Evolutionary conservation across 2,329 filamentous ascomycete genomes (phyloP).

Genomic region (Westerdykella sp.): DNA sequence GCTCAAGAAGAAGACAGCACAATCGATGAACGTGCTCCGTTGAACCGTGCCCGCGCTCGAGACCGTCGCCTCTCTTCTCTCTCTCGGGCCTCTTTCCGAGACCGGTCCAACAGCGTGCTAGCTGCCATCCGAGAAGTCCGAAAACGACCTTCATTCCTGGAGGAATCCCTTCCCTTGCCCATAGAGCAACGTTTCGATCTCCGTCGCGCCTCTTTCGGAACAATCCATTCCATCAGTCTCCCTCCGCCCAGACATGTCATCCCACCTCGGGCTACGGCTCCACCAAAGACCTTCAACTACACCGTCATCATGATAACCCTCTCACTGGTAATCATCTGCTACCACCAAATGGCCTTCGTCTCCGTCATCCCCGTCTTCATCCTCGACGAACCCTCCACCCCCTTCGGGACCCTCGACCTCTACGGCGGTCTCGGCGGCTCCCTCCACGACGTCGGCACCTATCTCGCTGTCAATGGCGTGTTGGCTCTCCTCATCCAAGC

Average conservation of each 20-base stretch:
- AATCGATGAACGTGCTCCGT: constrained; percentile 63
- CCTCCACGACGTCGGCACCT: constrained; percentile 60
- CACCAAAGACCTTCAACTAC: constrained; percentile 48
- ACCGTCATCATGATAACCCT: constrained; percentile 70
- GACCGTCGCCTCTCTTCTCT: constrained; percentile 24
- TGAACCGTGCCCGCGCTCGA: constrained; percentile 36
- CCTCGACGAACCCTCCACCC: constrained; percentile 57
- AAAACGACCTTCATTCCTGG: constrained; percentile 32
- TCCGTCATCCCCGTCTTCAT: constrained; percentile 88
- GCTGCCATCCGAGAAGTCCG: constrained; percentile 29
- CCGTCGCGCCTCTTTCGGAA: constrained; percentile 32
- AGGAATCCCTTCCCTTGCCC: constrained; percentile 31
- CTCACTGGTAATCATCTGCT: constrained; percentile 82
- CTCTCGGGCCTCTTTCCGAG: constrained; percentile 9
- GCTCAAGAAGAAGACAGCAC: constrained; percentile 66
- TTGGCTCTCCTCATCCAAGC: constrained; percentile 70
- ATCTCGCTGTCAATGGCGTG: constrained; percentile 62
- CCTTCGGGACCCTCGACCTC: constrained; percentile 30
- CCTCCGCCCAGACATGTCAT: constrained; percentile 12
- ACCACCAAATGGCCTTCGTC: constrained; percentile 85
- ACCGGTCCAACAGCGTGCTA: constrained; percentile 23
- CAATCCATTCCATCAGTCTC: constrained; percentile 32
- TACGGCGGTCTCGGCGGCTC: constrained; percentile 60
- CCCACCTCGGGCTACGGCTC: constrained; percentile 7
- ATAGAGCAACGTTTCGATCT: constrained; percentile 32